Conservation (phyloP, 768 basidiomycete genomes). For the Boletales sp. region DNA sequence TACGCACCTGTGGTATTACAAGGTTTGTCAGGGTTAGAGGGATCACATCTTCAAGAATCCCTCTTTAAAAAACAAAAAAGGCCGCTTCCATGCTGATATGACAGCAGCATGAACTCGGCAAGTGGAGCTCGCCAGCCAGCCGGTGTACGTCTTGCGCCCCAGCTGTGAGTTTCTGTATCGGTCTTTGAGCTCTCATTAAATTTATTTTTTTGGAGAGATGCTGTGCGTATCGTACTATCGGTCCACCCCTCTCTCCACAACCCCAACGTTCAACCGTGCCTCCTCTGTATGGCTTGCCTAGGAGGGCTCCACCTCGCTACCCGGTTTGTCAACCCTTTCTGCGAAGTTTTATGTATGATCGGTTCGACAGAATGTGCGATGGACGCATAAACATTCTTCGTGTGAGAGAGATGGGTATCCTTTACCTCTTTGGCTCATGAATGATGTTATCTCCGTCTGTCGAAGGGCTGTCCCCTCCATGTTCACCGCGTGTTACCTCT, state of each 20-base stretch:
- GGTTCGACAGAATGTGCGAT: neutral
- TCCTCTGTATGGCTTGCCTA: too few relatives aligned
- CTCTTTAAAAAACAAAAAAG: neutral
- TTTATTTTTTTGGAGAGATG: neutral
- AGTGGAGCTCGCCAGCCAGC: constrained; percentile 3
- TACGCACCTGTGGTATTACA: neutral
- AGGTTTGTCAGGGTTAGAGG: neutral
- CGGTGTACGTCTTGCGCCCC: neutral
- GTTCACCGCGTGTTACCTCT: neutral
- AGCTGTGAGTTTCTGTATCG: neutral
- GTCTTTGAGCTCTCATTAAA: constrained; percentile 2
- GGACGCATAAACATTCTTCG: neutral
- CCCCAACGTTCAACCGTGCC: neutral
- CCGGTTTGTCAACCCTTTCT: neutral
- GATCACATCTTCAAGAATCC: neutral
- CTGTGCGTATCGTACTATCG: neutral
- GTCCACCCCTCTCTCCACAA: neutral
- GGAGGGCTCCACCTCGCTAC: neutral
- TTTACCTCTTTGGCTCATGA: neutral
- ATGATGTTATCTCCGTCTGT: neutral
- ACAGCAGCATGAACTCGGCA: constrained; percentile 3
- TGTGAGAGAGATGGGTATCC: neutral
- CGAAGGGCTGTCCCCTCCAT: neutral
- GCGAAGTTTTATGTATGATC: neutral
- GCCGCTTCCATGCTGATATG: neutral